Evolutionary conservation across 768 basidiomycete genomes (phyloP), one percentile per base, ranked within the genome.

Genomic region (Amanita muscaria): DNA sequence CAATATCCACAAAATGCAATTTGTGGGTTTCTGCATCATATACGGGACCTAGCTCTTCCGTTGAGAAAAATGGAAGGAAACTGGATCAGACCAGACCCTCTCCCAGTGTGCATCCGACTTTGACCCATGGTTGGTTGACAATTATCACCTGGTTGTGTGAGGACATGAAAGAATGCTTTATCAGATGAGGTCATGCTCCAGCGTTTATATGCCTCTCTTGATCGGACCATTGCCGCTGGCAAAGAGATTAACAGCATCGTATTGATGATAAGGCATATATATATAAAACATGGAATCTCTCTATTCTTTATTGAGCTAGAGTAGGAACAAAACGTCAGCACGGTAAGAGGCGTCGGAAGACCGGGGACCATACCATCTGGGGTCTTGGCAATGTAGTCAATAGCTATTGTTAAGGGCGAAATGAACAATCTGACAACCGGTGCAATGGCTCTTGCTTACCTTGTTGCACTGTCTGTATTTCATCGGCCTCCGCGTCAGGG

Each of bases 401-500:
- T 88, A 45, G 93, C 92, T 94, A 58, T 11, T 52, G 8, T 49
- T 44, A 49, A 46, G 44, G 51, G 49, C 51, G 51, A 51, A 54
- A 36, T 49, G 43, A 57, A 45, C 4, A 42, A 44, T 47, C 42
- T 40, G 37, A 46, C 30, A 45, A 39, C 47, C 23, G 33, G 29
- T 42, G 37, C 8, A 42, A 42, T 9, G 5, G n/a, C 34, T 27
- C 22, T 33, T 42, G 59, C 76, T 45, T 57, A 92, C 93, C 94
- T 64, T 97, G 86, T 53, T 79, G 77, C 42, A 98, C 88, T 5
- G 88, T 91, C 56, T 80, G 81, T 59, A 98, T 97, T 56, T 81
- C 82, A 63, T 97, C 94, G 8, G 93, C 94, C 64, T 99, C 96
- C 29, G 77, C 82, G 58, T 99, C 96, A 12, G 96, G 94, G 57